Evolutionary conservation across 1,284 basidiomycete species (phyloP), one percentile per base, ranked within the genome.

Genomic region (Boletus sp.): DNA sequence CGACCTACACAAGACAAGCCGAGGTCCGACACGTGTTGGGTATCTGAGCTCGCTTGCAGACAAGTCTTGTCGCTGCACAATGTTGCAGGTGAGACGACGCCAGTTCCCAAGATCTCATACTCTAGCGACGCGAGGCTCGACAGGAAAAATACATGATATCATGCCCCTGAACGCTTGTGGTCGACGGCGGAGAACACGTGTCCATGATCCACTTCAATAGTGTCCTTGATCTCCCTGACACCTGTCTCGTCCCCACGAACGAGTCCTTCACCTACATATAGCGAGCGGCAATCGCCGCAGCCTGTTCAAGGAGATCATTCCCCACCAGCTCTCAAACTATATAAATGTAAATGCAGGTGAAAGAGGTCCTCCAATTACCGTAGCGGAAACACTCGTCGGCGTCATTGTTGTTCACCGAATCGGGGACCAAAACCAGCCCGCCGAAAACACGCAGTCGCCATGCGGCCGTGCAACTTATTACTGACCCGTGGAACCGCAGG

Each of bases 21-120:
- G 43, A 64, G 66, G 58, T 64, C 66, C 69, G 68, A 59, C 56
- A 25, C 23, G 30, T 33, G 47, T 65, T 52, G 40, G 51, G 57
- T 50, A 49, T 63, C 68, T 38, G 58, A 54, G n/a, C 47, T 60
- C 64, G 56, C 48, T 52, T 67, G 48, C 64, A 52, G n/a, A 40
- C 40, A 40, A 50, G 23, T 44, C 54, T 40, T 47, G 55, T 65
- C 53, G 28, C 43, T 40, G 56, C 48, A 40, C 57, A 59, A 56
- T 49, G 57, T 56, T 40, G 52, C 43, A 43, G 52, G 52, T 50
- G 38, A 21, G 25, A 28, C 52, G 58, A 68, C 25, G 58, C 40
- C 43, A 57, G 43, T 63, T 43, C 40, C 23, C 40, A n/a, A n/a
- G 21, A 43, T 60, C 17, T 17, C 30, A 30, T 14, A 28, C 51